Conservation (phyloP, 2,329 filamentous ascomycete genomes). For the Ceratocystis destructans region DNA sequence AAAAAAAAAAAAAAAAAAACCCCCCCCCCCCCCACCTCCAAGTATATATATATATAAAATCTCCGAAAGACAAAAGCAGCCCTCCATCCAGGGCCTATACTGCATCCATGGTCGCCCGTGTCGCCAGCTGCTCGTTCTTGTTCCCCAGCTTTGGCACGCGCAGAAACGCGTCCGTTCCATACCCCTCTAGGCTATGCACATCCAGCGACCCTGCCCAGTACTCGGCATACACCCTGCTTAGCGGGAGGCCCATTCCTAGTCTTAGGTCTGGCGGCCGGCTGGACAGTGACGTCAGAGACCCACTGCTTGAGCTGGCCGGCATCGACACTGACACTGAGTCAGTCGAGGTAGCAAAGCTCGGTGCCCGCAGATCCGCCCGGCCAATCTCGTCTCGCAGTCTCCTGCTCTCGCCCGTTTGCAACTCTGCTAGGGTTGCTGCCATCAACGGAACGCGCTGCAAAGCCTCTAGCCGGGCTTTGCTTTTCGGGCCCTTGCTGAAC, state of each 20-base stretch:
- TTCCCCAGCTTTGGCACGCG: constrained; percentile 95
- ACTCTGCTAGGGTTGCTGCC: constrained; percentile 84
- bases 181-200: constrained; percentile 84
- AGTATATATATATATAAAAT: background rate
- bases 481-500: constrained; percentile 83
- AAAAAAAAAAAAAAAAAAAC: background rate
- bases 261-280: constrained; percentile 73
- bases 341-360: constrained; percentile 26
- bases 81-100: constrained; percentile 33
- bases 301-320: constrained; percentile 27
- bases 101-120: constrained; percentile 62
- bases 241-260: constrained; percentile 81
- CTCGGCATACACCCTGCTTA: constrained; percentile 90
- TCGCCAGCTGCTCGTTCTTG: constrained; percentile 88
- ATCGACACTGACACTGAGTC: background rate
- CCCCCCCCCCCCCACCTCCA: background rate
- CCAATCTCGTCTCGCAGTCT: constrained; percentile 28
- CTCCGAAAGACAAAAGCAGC: background rate
- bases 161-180: constrained; percentile 88
- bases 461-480: constrained; percentile 65
- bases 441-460: constrained; percentile 76
- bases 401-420: constrained; percentile 31
- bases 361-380: constrained; percentile 31
- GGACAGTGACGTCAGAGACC: constrained; percentile 66
- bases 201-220: constrained; percentile 94